Evolutionary conservation across 768 basidiomycete species (phyloP), one percentile per base, ranked within the genome.

Genomic region (Lentinula raphanica): DNA sequence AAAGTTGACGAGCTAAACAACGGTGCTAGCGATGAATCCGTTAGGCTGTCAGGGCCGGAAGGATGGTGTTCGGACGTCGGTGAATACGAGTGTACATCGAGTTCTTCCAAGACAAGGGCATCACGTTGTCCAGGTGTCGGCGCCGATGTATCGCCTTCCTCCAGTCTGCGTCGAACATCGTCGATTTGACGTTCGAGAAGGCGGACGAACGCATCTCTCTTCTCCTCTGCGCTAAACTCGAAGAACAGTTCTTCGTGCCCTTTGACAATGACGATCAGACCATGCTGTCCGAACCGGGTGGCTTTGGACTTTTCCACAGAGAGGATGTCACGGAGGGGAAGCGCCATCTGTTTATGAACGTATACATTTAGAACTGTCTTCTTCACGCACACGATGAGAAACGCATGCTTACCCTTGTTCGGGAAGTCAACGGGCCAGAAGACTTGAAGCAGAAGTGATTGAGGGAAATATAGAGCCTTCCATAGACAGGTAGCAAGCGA

Each of bases 201-300:
- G 12, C 69, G 69, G 19, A 90, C 81, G 66, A 95, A 94, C 1
- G 86, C 85, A 61, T 87, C 79, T 23, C 96, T 84, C 61, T 91
- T 86, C 56, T 91, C 87, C 58, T 88, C 83, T 19, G 87, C 85
- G 40, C 80, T 78, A 68, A 99, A 96, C 71, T 99, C 97, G 65
- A 98, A 90, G 77, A 99, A 99, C 9, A 98, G 78, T 68, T 99
- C 96, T 72, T 99, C 96, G 67, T 98, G 94, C 0, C 96, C 96
- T 65, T 90, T 92, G 64, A 99, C 85, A 55, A 98, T 87, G 57
- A 98, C 78, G 35, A 91, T 85, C 19, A 98, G 81, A 27, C 96
- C 96, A 65, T 89, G 83, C 66, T 94, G 93, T 5, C 90, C 92
- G 69, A 97, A 92, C 23, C 90, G 84, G 62, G 91, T 90, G 1